Evolutionary conservation across 371 early-diverging fungal species (phyloP).

Genomic region (Mucor racemosus): DNA sequence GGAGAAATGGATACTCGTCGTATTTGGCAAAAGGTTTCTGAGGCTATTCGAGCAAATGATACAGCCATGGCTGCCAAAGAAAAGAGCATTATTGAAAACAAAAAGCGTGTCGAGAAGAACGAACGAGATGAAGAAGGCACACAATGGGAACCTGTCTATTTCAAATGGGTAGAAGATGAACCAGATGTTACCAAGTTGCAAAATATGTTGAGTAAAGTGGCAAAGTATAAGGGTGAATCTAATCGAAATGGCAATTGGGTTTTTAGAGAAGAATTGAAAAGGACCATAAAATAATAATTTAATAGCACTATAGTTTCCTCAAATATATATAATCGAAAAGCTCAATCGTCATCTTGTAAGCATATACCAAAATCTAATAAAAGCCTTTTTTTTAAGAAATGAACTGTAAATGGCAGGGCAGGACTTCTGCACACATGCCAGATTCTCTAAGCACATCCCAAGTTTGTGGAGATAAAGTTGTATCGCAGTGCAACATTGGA

Average conservation of each 20-base stretch:
- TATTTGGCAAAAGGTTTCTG: constrained; percentile 74
- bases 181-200: constrained; percentile 41
- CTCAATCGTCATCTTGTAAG: not conserved
- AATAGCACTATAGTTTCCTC: no score
- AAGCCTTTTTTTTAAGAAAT: not conserved
- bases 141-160: constrained; percentile 65
- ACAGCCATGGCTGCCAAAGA: constrained; percentile 65
- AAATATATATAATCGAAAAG: no score
- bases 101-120: constrained; percentile 66
- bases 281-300: not conserved
- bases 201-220: constrained; percentile 30
- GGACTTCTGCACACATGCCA: no score
- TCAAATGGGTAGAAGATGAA: constrained; percentile 59
- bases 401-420: no score
- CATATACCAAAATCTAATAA: not conserved
- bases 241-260: constrained; percentile 17
- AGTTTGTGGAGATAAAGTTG: no score
- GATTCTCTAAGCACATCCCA: no score
- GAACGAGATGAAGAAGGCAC: constrained; percentile 58
- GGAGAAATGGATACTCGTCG: constrained; percentile 66
- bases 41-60: constrained; percentile 70
- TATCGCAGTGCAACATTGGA: no score
- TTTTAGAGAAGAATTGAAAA: not conserved
- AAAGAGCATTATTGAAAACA: constrained; percentile 74
- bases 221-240: constrained; percentile 1